Evolutionary conservation across 345 rosid species (phyloP).

Genomic region (Hibiscus trionum): DNA sequence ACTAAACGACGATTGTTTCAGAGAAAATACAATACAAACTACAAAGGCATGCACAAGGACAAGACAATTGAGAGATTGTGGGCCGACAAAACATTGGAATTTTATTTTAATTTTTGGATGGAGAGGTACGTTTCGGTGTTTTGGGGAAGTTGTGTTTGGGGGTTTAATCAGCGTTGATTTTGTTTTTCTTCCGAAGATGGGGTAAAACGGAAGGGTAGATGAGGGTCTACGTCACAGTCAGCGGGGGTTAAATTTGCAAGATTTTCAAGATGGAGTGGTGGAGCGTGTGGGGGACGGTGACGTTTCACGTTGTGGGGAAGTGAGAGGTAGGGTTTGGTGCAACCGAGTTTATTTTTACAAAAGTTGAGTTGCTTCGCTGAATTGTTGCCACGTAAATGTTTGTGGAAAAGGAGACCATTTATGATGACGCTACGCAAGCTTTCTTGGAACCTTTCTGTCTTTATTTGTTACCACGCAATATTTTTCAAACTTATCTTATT

Average conservation of each 20-base stretch:
- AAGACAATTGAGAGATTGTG: constrained; percentile 23
- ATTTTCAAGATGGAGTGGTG: neutral
- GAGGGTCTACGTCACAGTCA: constrained; percentile 17
- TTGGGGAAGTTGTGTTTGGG: neutral
- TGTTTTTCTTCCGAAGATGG: no score
- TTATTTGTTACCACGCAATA: neutral
- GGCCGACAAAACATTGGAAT: neutral
- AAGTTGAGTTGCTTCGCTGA: neutral
- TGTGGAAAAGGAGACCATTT: neutral
- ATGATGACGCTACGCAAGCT: neutral
- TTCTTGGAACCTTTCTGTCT: neutral
- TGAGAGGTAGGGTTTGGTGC: neutral
- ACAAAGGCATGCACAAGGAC: constrained; percentile 23
- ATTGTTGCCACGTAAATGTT: constrained; percentile 11
- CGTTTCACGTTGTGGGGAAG: neutral
- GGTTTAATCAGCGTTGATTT: neutral
- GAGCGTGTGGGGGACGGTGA: neutral
- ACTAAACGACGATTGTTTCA: neutral
- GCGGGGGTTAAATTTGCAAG: neutral
- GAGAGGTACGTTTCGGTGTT: neutral
- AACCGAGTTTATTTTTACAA: neutral
- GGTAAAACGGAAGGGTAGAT: constrained; percentile 1
- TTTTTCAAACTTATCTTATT: neutral
- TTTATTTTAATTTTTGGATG: neutral
- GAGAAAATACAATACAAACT: neutral